Conservation (phyloP, 768 basidiomycete species). For the Boletus sp. region DNA sequence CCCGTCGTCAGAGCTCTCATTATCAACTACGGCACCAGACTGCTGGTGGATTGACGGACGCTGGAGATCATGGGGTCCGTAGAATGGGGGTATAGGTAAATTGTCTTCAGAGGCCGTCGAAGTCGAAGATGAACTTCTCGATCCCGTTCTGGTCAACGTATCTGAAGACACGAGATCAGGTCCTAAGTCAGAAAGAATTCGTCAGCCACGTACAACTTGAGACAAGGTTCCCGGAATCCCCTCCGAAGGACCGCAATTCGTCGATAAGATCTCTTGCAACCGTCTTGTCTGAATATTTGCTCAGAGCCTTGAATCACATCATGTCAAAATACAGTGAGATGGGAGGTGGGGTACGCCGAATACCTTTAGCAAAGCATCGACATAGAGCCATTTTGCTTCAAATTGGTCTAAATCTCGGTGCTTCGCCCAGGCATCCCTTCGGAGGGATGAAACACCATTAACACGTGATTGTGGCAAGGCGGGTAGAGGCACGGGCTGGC, state of each 20-base stretch:
- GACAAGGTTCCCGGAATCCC: constrained; percentile 61
- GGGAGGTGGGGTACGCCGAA: constrained; percentile 4
- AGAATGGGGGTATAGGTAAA: constrained; percentile 20
- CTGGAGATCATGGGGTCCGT: constrained; percentile 13
- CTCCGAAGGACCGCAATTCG: constrained; percentile 76
- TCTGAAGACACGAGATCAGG: constrained; percentile 18
- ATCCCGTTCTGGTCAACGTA: constrained; percentile 40
- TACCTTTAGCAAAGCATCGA: constrained; percentile 84
- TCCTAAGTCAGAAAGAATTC: neutral
- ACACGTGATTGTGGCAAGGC: constrained; percentile 21
- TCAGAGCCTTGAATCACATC: constrained; percentile 53
- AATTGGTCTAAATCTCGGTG: constrained; percentile 75
- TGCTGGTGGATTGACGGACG: constrained; percentile 11
- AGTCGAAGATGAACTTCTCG: constrained; percentile 60
- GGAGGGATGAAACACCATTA: constrained; percentile 1
- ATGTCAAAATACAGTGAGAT: neutral
- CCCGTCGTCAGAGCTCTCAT: constrained; percentile 43
- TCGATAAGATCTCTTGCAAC: constrained; percentile 70
- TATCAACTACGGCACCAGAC: constrained; percentile 25
- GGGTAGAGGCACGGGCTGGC: constrained; percentile 14
- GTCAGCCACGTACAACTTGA: constrained; percentile 53
- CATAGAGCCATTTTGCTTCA: constrained; percentile 89
- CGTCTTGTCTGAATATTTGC: constrained; percentile 83
- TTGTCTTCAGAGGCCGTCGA: constrained; percentile 53
- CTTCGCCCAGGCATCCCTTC: constrained; percentile 94